These are phyloP conservation scores for Chenopodium album DNA, from an alignment of 148 eudicot species.

Conservation along the genomic window DNA sequence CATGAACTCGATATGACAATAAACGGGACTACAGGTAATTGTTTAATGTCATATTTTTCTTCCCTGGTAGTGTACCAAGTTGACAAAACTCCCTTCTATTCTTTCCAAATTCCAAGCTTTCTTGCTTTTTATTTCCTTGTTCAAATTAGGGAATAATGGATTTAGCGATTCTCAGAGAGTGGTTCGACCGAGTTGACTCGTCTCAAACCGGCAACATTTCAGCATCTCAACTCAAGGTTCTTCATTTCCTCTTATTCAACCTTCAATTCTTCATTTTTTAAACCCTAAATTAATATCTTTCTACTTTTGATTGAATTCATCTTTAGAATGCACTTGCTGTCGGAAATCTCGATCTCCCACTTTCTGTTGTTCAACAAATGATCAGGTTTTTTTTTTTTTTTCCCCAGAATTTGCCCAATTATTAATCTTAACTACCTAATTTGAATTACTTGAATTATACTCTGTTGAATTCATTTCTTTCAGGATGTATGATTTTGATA, in stretches of 20 bases:
- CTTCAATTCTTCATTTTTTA: not conserved
- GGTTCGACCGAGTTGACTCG: conserved; percentile 96
- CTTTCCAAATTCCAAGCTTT: no score
- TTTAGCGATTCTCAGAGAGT: conserved; percentile 54
- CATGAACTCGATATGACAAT: no score
- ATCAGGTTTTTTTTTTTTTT: conserved; percentile 49
- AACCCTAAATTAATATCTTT: not conserved
- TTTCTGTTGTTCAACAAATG: conserved; percentile 90
- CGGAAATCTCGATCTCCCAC: conserved; percentile 74
- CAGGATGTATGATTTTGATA: conserved; percentile 93
- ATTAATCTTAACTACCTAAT: not conserved
- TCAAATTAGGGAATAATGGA: conserved; percentile 37
- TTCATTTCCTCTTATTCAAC: not conserved
- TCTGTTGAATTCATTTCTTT: conserved; percentile 17
- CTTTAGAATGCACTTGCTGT: conserved; percentile 67
- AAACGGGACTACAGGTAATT: no score
- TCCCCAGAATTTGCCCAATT: not conserved
- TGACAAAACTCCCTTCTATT: no score
- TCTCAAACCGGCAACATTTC: conserved; percentile 66
- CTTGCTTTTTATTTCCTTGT: no score
- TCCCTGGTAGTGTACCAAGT: no score
- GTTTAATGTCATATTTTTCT: no score
- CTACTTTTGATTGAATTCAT: not conserved
- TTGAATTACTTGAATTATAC: not conserved
- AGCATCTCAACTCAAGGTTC: conserved; percentile 77